A percentile compares a stretch with the other conserved stretches of the same genome.
Evolutionary conservation across 2,329 filamentous ascomycete genomes (phyloP).

Genomic region (Sphaerulina populicola): DNA sequence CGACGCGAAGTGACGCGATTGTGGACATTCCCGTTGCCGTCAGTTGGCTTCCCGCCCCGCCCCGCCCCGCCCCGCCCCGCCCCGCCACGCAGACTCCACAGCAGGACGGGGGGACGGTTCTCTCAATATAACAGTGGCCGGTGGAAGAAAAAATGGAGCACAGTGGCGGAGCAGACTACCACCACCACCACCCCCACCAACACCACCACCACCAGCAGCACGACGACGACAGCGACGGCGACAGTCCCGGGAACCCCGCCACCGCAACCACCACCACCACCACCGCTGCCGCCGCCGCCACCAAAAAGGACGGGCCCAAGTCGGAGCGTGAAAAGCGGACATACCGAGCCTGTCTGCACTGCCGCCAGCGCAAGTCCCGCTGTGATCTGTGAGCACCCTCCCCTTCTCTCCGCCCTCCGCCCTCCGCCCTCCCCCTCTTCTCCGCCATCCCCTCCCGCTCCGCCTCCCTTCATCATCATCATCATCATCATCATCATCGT

Average conservation of each 20-base stretch:
- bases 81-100: slow-evolving; percentile 4
- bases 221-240: slow-evolving; percentile 6
- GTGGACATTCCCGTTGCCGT: slow-evolving; percentile 8
- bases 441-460: not conserved
- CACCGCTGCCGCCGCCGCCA: not conserved
- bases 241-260: slow-evolving; percentile 8
- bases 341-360: slow-evolving; percentile 30
- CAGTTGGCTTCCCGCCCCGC: slow-evolving; percentile 11
- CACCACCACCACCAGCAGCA: slow-evolving; percentile 1
- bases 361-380: slow-evolving; percentile 30
- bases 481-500: too few relatives aligned
- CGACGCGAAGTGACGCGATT: not conserved
- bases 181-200: not conserved
- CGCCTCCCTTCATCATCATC: too few relatives aligned
- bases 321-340: slow-evolving; percentile 30
- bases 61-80: too few relatives aligned
- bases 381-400: slow-evolving; percentile 28
- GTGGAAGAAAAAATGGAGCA: not conserved
- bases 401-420: not conserved
- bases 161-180: not conserved
- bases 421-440: too few relatives aligned
- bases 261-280: not conserved
- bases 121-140: too few relatives aligned
- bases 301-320: slow-evolving; percentile 8
- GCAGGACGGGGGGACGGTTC: too few relatives aligned